A percentile compares a stretch with the other conserved stretches of the same genome.
These are phyloP conservation scores for Fomitopsis serialis DNA, from an alignment of 768 basidiomycete genomes.

Conservation along the genomic window DNA sequence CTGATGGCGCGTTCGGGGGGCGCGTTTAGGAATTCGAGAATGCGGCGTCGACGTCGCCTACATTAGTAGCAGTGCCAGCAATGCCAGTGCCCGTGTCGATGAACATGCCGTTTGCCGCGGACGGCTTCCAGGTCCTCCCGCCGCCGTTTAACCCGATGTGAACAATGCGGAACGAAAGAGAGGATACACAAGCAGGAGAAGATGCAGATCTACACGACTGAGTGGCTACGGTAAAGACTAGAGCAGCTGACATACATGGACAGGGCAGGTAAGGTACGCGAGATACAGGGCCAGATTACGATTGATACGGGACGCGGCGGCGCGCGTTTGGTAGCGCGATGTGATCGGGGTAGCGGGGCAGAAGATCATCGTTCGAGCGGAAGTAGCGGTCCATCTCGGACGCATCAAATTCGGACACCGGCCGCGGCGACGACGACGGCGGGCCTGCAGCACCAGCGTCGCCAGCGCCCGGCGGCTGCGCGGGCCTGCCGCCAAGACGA, in stretches of 20 bases:
- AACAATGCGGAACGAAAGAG: background rate
- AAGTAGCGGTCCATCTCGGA: constrained; percentile 78
- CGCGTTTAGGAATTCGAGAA: constrained; percentile 28
- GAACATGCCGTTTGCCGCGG: constrained; percentile 16
- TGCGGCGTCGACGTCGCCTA: constrained; percentile 21
- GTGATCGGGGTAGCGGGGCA: constrained; percentile 20
- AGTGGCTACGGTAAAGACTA: constrained; percentile 10
- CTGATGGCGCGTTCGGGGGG: constrained; percentile 7
- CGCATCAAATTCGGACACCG: constrained; percentile 55
- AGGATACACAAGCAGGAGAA: background rate
- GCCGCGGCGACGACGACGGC: constrained; percentile 28
- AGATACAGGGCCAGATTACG: constrained; percentile 1
- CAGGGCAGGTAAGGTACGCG: background rate
- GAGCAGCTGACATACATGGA: constrained; percentile 2
- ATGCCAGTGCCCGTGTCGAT: constrained; percentile 12
- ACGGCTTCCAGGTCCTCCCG: constrained; percentile 17
- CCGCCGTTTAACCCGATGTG: constrained; percentile 22
- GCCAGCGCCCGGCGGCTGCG: constrained; percentile 8
- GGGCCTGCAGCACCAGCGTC: constrained; percentile 4
- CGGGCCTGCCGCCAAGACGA: constrained; percentile 41
- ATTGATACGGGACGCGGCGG: constrained; percentile 11
- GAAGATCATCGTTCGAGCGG: constrained; percentile 31
- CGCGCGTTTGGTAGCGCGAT: constrained; percentile 15
- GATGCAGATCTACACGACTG: constrained; percentile 9
- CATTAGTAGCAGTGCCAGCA: constrained; percentile 19